Evolutionary conservation across 345 rosid genomes (phyloP).

Genomic region (Litchi chinensis): DNA sequence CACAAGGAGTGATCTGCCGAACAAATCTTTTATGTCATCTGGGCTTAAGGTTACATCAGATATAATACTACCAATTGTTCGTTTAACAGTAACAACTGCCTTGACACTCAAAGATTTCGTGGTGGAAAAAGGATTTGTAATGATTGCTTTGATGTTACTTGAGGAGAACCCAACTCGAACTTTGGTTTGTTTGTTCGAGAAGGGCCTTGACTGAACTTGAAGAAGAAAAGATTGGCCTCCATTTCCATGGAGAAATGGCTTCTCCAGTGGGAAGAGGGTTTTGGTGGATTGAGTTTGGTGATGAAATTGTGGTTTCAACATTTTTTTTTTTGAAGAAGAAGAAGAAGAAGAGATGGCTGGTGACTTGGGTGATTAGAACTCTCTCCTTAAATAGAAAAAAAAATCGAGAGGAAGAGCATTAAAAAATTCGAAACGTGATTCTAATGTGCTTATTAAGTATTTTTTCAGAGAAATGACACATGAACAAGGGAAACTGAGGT

Average conservation of each 20-base stretch:
- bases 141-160: slow-evolving; percentile 22
- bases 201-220: background rate
- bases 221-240: background rate
- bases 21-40: slow-evolving; percentile 45
- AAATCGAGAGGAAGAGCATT: background rate
- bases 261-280: slow-evolving; percentile 22
- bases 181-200: background rate
- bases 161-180: slow-evolving; percentile 4
- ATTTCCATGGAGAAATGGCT: slow-evolving; percentile 35
- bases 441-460: no score
- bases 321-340: slow-evolving; percentile 1
- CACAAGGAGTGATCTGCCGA: slow-evolving; percentile 48
- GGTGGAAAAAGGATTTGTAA: slow-evolving; percentile 2
- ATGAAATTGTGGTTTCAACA: slow-evolving; percentile 38
- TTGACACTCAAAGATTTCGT: slow-evolving; percentile 27
- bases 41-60: slow-evolving; percentile 30
- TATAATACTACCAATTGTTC: slow-evolving; percentile 35
- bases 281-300: slow-evolving; percentile 20
- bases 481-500: no score
- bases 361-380: background rate
- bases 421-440: background rate
- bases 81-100: slow-evolving; percentile 38
- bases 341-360: no score
- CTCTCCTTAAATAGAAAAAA: background rate
- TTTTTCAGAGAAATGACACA: no score